Evolutionary conservation across 441 rosid species (phyloP), one percentile per base, ranked within the genome.

Genomic region (Aquilaria agallochum): DNA sequence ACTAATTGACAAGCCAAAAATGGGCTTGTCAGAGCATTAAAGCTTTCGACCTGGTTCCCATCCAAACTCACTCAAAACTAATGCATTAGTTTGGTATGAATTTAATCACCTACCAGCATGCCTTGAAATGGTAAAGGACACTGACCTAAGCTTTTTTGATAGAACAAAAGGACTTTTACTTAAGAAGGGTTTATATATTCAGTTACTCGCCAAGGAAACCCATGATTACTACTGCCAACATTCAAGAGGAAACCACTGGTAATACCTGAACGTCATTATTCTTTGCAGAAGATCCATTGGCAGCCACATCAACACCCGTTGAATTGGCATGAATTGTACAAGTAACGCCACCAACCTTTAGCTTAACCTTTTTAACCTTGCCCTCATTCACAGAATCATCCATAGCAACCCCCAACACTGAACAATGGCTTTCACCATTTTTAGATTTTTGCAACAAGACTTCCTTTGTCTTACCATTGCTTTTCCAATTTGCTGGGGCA

Each of bases 401-500:
- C 57, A 58, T 34, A 69, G 48, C 57, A 45, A 36, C 71, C 36
- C 71, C 84, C 44, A 73, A 82, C 65, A 71, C 78, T 42, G 72
- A 60, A 72, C 70, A 71, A 36, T 68, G 70, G 61, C 58, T 75
- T 55, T 84, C 95, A 60, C 79, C 88, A 67, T 83, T 75, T 68
- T 73, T 61, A 3, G 58, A 65, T 49, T 67, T 77, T 42, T n/a
- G 50, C 15, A 72, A 73, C 13, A 34, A 56, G 48, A 50, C 53
- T 20, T 67, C 72, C 50, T 63, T 69, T 45, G 34, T 53, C 44
- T 65, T 78, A 75, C 68, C 73, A 2, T 70, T 56, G 56, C 68
- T 71, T 72, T 79, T 87, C 90, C 89, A 78, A 68, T 80, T 84
- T 9, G 79, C 85, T 68, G 99, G 95, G 57, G 96, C 86, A 67